Base-by-base conservation (phyloP, 2,329 filamentous ascomycete species). In the Clarireedia monteithiana region DNA sequence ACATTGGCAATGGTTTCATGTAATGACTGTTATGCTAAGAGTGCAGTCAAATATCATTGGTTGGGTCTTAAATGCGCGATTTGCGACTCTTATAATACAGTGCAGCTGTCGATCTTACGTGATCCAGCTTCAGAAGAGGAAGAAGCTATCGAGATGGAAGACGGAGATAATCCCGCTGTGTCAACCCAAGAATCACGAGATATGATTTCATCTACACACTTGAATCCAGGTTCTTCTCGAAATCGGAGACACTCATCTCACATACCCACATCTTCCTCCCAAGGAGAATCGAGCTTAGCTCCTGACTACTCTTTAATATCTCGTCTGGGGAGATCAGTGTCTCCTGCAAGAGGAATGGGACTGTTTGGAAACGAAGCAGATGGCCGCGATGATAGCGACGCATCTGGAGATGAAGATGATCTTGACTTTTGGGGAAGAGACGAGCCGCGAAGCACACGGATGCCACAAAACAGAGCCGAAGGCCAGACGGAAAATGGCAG, bases 11-110 rank as follows among this genome's bases (percentile, higher is more conserved):
- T 91, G 60, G 83, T 97, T 50, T 83, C 91, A 59, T 99, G 94
- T 72, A 97, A 99, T 69, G 94, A 99, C 72, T 99, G 94, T 72
- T 89, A 85, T 47, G 88, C 88, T 12, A 91, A 91, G 68, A 91
- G 87, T 59, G 87, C 88, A 23, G 90, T 94, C 23, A 80, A 82
- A 30, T 99, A 95, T 68, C 94, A 99, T 72, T 99, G 94, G 90
- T 76, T 97, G 4, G 94, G 94, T 0, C 76, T 96, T 47, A 96
- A 95, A 71, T 99, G 94, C 69, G 84, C 79, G 14, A 82, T 86
- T 38, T 88, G 85, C 66, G 74, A 77, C 44, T 87, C 84, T 3
- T 88, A 86, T 65, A 88, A 88, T 65, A 88, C 85, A 0, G 81
- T 79, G 15, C 81, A 87, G 64, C 70, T 86, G 26, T 80, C 81